Evolutionary conservation across 83 land plant genomes (phyloP), one percentile per base, ranked within the genome.

Genomic region (Diphasiastrum complanatum): DNA sequence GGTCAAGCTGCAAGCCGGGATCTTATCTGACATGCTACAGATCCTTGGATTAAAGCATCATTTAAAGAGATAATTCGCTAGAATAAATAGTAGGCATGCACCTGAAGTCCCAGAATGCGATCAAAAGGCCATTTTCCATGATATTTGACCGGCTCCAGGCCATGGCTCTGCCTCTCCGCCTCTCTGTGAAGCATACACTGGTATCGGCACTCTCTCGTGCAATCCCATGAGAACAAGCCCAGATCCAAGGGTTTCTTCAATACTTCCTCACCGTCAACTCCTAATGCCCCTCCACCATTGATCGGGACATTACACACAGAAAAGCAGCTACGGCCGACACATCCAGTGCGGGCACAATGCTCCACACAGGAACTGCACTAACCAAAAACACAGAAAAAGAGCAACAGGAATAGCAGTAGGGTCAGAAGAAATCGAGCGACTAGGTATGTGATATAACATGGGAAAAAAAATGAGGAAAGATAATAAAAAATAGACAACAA

Each of bases 61-160:
- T 64, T 10, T 57, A 54, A 14, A 19, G 20, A 19, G 25, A 1
- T 2, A 46, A 40, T 40, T 50, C 5, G 32, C 51, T 27, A n/a
- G 45, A 16, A 59, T 74, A 33, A 65, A 24, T 8, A 24, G 51
- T 8, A 49, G 16, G 23, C 5, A 49, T 27, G 25, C 12, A 89
- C 96, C 92, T 93, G 99, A 33, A 89, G 71, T 8, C 84, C 96
- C 61, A 72, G 76, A 14, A 83, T 69, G 22, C 99, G 86, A 31
- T 64, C 60, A 24, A 93, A 85, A 29, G 92, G 96, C 96, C 96
- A 93, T 65, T 84, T 89, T 11, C 97, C 96, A 72, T 89, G 89
- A 66, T 93, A 93, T 61, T 93, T 93, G 31, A 82, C 81, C 55
- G 92, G 99, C 20, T 50, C 60, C 37, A 76, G 64, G 23, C 84